phyloP scores from a whole-genome alignment of 805 yeast species.

The Yarrowia deformans region DNA sequence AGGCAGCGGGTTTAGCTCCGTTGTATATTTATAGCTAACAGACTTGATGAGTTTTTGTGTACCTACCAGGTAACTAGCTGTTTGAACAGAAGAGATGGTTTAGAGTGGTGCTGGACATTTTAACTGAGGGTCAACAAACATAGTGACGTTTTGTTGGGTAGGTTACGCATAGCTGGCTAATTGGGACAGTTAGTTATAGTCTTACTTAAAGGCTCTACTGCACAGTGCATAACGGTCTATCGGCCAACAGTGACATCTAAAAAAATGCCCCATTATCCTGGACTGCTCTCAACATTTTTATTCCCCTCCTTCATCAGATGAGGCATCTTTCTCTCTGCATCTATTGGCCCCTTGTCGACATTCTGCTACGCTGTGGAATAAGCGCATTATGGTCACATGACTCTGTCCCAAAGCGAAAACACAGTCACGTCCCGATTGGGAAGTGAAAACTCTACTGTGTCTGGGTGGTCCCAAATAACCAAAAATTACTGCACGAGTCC shows the following conservation, averaged over 20 bases:
- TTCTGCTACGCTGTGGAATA: neutral
- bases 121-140: too few species aligned
- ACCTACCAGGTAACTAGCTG: too few species aligned
- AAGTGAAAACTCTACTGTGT: conserved; percentile 17
- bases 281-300: neutral
- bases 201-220: too few species aligned
- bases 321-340: neutral
- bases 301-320: neutral
- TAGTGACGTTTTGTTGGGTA: too few species aligned
- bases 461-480: conserved; percentile 19
- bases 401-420: neutral
- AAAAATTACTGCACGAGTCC: conserved; percentile 8
- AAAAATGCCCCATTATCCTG: too few species aligned
- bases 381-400: conserved; percentile 22
- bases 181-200: too few species aligned
- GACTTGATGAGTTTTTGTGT: neutral
- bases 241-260: too few species aligned
- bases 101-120: too few species aligned
- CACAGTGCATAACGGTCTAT: too few species aligned
- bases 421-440: conserved; percentile 39
- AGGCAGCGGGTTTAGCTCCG: conserved; percentile 14
- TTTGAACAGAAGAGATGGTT: too few species aligned
- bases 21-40: conserved; percentile 39
- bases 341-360: neutral
- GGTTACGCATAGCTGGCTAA: too few species aligned